Evolutionary conservation across 2,329 filamentous ascomycete genomes (phyloP), one percentile per base, ranked within the genome.

Genomic region (Diaporthe vaccinii): DNA sequence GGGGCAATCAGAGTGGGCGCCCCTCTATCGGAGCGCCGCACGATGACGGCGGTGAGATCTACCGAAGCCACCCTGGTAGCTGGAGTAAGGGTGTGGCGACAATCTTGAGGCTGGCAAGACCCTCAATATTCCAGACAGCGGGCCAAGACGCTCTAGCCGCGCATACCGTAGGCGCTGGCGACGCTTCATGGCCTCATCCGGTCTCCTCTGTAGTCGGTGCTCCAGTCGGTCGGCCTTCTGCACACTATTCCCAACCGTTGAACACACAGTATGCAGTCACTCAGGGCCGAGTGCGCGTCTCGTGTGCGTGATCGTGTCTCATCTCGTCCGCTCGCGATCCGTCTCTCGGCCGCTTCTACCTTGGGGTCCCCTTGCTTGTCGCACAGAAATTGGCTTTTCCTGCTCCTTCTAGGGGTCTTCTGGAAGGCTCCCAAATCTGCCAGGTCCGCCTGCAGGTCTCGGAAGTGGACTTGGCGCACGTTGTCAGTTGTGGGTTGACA

Each of bases 281-380:
- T 65, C 59, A 46, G 59, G 59, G 59, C 39, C 39, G 20, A 25
- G 22, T 62, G 44, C 22, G 44, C 53, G 55, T 61, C 25, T 53
- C 41, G 58, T 65, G 70, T 73, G 70, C 46, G 58, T 55, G 58
- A 72, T 39, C 70, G 39, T 72, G 70, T 72, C 70, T 72, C 57
- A 62, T 31, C 22, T 72, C 46, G 46, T 51, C 51, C 67, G 25
- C n/a, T 25, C 36, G 51, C 67, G 67, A 70, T 39, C 49, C 49
- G 49, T 7, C n/a, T 12, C 17, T 8, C 10, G 39, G 20, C 57
- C 34, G 25, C 67, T 58, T 14, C 28, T 61, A 5, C 17, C 71
- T 34, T 69, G 70, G 74, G 74, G 61, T 70, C 31, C 53, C 74
- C 74, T 72, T 75, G 74, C 74, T 62, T 41, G 59, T 67, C 61